Evolutionary conservation across 352 stramenopile genomes (phyloP).

Genomic region (Globisporangium canariense): DNA sequence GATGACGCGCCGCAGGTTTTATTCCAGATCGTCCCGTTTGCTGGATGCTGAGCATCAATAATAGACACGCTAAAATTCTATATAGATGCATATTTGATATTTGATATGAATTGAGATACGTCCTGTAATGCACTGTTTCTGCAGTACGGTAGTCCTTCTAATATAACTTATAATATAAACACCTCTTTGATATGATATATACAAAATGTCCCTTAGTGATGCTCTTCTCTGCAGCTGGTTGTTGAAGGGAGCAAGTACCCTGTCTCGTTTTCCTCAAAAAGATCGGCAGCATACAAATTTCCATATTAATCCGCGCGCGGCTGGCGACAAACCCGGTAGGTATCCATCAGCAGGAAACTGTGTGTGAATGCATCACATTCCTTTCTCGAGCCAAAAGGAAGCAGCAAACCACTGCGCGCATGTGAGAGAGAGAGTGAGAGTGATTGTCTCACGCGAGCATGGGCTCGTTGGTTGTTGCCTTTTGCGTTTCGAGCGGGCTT

Average conservation of each 20-base stretch:
- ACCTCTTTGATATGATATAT: too few species aligned
- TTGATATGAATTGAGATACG: too few species aligned
- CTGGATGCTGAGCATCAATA: too few species aligned
- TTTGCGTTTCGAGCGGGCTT: neutral
- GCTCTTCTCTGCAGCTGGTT: neutral
- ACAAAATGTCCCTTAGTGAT: too few species aligned
- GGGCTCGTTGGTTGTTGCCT: neutral
- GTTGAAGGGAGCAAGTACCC: neutral
- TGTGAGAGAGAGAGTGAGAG: neutral
- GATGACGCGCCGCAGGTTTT: neutral
- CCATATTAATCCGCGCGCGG: neutral
- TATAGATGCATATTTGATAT: too few species aligned
- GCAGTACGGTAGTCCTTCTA: too few species aligned
- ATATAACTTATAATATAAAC: too few species aligned
- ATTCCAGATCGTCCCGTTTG: neutral
- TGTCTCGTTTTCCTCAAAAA: neutral
- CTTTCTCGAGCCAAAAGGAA: too few species aligned
- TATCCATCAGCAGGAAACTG: neutral
- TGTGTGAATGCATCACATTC: neutral
- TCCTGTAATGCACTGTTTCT: too few species aligned
- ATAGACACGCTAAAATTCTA: too few species aligned
- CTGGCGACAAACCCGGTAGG: too few species aligned
- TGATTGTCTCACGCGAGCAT: neutral
- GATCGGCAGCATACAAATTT: neutral
- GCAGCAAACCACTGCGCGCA: neutral